Evolutionary conservation across 257 asterid species (phyloP), one percentile per base, ranked within the genome.

Genomic region (Solanum bukasovii): DNA sequence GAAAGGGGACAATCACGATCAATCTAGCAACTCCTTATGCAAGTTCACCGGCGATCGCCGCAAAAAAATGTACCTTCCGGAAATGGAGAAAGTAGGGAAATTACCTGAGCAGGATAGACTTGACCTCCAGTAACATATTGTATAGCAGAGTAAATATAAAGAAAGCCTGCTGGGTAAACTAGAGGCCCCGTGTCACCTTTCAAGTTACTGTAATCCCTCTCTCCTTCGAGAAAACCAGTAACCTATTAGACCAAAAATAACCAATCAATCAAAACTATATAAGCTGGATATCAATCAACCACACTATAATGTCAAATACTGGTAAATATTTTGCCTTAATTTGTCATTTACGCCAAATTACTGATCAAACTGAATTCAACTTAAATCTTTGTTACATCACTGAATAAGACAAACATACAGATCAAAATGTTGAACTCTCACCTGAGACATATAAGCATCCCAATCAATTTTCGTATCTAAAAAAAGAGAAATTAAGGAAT

Each of bases 371-470:
- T 46, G 20, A 46, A 16, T 81, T 81, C 16, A 79, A 79, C 38
- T 44, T 16, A 44, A 79, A n/a, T 4, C 63, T 13, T 25, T 42
- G 61, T 7, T 12, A 33, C 84, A 78, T 78, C 77, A 61, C 44
- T 14, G 31, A 49, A 31, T 49, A 65, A 40, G 37, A 70, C 31
- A 56, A 81, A 79, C 84, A 78, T 14, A 79, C 16, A 79, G 35
- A 52, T 68, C 86, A 74, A 65, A 84, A 70, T 14, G 65, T 20
- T 27, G 38, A 81, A 38, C 59, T 63, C 87, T 77, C 84, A 96
- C 99, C 98, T 96, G 99, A 44, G 98, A 96, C 99, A 96, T 96
- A 89, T 96, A 95, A 29, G 99, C 99, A 89, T 96, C 99, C 98
- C 99, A 96, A 93, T 95, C 99, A 82, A 96, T 96, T 95, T 96